Base-by-base conservation (phyloP, 2,329 filamentous ascomycete species). In the Diaporthe nobilis region DNA sequence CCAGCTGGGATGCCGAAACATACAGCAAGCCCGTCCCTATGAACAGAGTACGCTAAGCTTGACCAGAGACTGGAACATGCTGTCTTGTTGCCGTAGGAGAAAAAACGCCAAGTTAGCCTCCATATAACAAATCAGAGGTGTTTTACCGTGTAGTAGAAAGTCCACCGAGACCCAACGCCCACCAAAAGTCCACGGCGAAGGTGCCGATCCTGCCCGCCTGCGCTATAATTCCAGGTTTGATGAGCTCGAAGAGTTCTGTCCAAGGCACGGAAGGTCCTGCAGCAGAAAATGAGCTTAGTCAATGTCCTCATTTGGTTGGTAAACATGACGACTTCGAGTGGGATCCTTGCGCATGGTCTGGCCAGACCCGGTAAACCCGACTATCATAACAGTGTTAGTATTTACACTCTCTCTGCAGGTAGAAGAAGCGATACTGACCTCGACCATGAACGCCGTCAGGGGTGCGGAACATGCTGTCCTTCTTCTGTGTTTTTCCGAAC, bases 401-500 rank as follows among this genome's bases (percentile, higher is more conserved):
- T n/a, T 68, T 39, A 3, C 55, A 31, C 47, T n/a, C 20, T 34
- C 7, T 70, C 37, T 51, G 31, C 13, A 28, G 8, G 47, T 34
- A 25, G 25, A 28, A 53, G 28, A 8, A 42, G 61, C 31, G 10
- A 63, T 61, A 80, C 89, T 79, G 86, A 98, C 96, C 96, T 93
- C 95, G 91, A 75, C 94, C 96, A 81, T 95, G 91, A 34, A 97
- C 90, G 77, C 95, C 93, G 44, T 98, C 95, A 0, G 95, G 95
- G 3, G 96, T 98, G 63, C 96, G 92, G 84, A 98, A 98, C 96
- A 98, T 98, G 88, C 95, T 98, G 67, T 98, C 95, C 86, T 98
- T 98, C 87, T 96, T 96, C 57, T 86, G 85, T 6, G 86, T 79
- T 83, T 93, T 93, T 78, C 88, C 91, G 78, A 91, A 87, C 82